Base-by-base conservation (phyloP, 768 basidiomycete genomes). In the Suillus occidentalis region DNA sequence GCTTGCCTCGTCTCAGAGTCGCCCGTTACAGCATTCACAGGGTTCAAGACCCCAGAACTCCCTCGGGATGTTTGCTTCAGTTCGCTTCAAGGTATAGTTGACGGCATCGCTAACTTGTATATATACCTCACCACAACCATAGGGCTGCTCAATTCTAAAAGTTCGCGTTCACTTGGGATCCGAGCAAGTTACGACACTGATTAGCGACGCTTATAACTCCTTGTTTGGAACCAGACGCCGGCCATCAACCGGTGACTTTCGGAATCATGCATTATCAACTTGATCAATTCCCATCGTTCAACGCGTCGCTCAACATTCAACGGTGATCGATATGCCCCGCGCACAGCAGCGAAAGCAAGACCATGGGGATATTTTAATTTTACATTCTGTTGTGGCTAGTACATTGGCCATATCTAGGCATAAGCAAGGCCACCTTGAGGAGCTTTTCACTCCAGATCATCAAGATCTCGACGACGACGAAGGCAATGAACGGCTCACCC, bases 141-240 rank as follows among this genome's bases (percentile, higher is more conserved):
- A 61, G 61, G 61, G 47, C 61, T 62, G 62, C 52, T 63, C 62
- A 63, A 55, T 63, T 63, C 61, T 55, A 50, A 25, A 61, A 49
- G 43, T 49, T 49, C 47, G n/a, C 22, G n/a, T 49, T 49, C 22
- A 49, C 22, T 13, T 50, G 47, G 22, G 47, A n/a, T 55, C 49
- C 55, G 9, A 52, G 31, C 34, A 22, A 47, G n/a, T 50, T 34
- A 39, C 2, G n/a, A 34, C 1, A 50, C 61, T 37, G 10, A 34
- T 50, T 50, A 3, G 6, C 34, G 22, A 57, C 43, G 9, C 31
- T 22, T 40, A n/a, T 22, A 28, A 49, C 59, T 60, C 40, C 22
- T 28, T 28, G 2, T 28, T 52, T 52, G 16, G 16, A 52, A 42
- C 60, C 9, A 36, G 20, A 52, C 18, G 6, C 31, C 34, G 7